Evolutionary conservation across 2,329 filamentous ascomycete species (phyloP).

Genomic region (Leptographium lundbergii): DNA sequence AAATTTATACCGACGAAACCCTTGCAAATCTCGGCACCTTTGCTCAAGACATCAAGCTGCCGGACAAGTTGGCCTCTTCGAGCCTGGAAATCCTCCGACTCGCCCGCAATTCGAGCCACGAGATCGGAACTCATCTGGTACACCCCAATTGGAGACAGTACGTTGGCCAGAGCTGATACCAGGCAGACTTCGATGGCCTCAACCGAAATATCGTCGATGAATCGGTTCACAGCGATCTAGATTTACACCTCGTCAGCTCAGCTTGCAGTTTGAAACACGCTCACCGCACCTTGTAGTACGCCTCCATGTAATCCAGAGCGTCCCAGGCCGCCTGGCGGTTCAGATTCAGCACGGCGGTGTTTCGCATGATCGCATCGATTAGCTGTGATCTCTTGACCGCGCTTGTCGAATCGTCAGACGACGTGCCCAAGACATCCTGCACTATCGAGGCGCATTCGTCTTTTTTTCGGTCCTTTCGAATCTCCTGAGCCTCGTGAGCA

Average conservation of each 20-base stretch:
- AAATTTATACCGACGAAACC: constrained; percentile 15
- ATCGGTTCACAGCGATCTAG: constrained; percentile 16
- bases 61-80: constrained; percentile 23
- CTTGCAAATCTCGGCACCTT: constrained; percentile 24
- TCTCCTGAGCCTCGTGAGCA: constrained; percentile 21
- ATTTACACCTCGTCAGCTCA: not conserved
- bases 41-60: constrained; percentile 24
- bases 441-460: not conserved
- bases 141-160: constrained; percentile 27
- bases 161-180: constrained; percentile 20
- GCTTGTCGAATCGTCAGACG: not conserved
- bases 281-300: constrained; percentile 29
- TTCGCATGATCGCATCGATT: not conserved
- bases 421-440: not conserved
- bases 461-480: constrained; percentile 7
- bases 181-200: constrained; percentile 16
- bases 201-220: constrained; percentile 15
- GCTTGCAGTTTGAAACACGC: not conserved
- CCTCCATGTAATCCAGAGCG: constrained; percentile 26
- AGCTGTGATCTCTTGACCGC: not conserved
- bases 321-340: constrained; percentile 23
- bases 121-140: constrained; percentile 22
- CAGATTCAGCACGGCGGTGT: constrained; percentile 20
- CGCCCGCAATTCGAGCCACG: constrained; percentile 26
- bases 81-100: constrained; percentile 24